Percentiles rank a stretch among this genome's conserved stretches.
These are phyloP conservation scores for Fusarium sp. DNA, from an alignment of 2,329 filamentous ascomycete genomes.

Conservation along the genomic window DNA sequence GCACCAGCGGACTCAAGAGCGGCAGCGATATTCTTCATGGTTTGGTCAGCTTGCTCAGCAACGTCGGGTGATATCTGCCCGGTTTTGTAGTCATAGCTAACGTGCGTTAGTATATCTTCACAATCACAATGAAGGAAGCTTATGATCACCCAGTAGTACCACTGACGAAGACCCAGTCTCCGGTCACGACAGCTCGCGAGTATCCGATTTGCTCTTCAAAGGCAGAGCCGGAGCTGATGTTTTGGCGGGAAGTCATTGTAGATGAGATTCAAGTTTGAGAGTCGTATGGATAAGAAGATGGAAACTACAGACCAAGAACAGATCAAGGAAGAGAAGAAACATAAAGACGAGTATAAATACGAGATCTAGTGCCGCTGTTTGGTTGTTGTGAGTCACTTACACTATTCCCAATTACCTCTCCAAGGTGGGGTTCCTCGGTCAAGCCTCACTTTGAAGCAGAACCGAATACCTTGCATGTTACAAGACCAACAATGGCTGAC, in stretches of 20 bases:
- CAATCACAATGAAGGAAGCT: neutral
- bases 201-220: constrained; percentile 67
- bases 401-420: constrained; percentile 11
- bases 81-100: constrained; percentile 64
- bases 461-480: neutral
- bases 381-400: constrained; percentile 24
- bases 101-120: neutral
- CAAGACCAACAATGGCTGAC: too few species aligned
- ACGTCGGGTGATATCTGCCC: constrained; percentile 59
- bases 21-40: constrained; percentile 59
- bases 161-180: constrained; percentile 65
- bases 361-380: neutral
- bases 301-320: neutral
- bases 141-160: constrained; percentile 63
- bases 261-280: neutral
- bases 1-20: constrained; percentile 60
- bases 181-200: constrained; percentile 64
- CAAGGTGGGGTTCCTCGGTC: neutral
- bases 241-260: constrained; percentile 51
- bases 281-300: neutral
- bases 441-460: neutral
- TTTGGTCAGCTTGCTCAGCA: constrained; percentile 62
- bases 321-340: neutral
- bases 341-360: neutral
- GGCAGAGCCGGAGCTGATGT: constrained; percentile 62